Evolutionary conservation across 2,329 filamentous ascomycete species (phyloP), one percentile per base, ranked within the genome.

Genomic region (Verticillium alfalfae): DNA sequence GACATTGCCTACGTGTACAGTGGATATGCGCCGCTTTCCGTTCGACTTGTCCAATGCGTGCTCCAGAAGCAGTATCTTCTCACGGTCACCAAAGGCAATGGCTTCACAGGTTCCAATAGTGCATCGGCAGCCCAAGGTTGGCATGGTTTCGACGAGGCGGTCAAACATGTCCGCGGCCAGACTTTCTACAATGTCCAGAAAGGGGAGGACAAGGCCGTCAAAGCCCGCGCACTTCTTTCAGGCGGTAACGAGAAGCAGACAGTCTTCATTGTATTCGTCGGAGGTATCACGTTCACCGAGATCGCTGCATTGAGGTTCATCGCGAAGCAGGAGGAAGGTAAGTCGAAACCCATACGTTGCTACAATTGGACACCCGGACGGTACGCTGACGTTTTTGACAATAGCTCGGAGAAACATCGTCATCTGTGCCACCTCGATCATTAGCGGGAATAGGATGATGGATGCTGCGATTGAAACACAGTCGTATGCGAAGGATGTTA

Each of bases 1-100:
- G 95, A 99, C 69, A 89, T 98, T 64, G 90, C 93, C n/a, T 99
- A 99, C 70, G 93, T 97, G 12, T 99, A 98, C 76, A 96, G 92
- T 66, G 96, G 95, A 59, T 99, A 98, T 72, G 95, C 96, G 5
- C 96, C 95, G 0, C 83, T 99, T 13, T 96, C 92, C 55, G 86
- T 98, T 60, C 88, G 95, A 16, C 84, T 99, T 5, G 89, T 99
- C 6, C 96, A 99, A 75, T 95, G 92, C 71, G 85, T 98, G 58
- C 78, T 99, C 57, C 93, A 98, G 73, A 99, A 99, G 74, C 87
- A 92, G 61, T 91, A 93, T 67, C 79, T 99, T 36, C 79, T 88
- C 61, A 87, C 85, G 5, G 83, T 93, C 12, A 88, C 86, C 59
- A 88, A 86, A 67, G 89, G 90, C 36, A 84, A 83, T 16, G 81